These are phyloP conservation scores for Dunaliella salina DNA, from an alignment of 163 green algal species.

Conservation along the genomic window DNA sequence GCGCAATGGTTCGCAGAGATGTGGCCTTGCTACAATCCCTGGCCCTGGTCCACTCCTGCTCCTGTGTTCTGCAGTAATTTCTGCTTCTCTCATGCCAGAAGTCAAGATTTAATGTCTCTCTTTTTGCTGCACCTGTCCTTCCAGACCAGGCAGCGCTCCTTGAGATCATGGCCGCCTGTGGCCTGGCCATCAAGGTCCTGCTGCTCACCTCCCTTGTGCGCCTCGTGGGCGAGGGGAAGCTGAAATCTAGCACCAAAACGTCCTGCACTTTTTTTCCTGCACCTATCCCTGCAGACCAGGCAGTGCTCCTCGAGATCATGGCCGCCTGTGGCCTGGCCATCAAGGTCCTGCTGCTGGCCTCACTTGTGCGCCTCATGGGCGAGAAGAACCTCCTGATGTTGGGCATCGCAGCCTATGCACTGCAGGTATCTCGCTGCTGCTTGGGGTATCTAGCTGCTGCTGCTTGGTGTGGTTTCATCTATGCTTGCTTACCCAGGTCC, in stretches of 20 bases:
- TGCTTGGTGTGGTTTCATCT: not conserved
- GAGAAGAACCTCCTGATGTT: conserved; percentile 33
- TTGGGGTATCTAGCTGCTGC: not conserved
- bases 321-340: conserved; percentile 27
- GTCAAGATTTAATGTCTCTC: too few species aligned
- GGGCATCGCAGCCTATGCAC: conserved; percentile 20
- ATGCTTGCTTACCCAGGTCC: too few species aligned
- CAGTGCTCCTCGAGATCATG: conserved; percentile 28
- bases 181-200: conserved; percentile 33
- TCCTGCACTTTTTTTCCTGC: too few species aligned
- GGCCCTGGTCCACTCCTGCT: too few species aligned
- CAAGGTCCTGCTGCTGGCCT: conserved; percentile 30
- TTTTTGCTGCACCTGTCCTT: conserved; percentile 20
- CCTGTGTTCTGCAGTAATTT: too few species aligned
- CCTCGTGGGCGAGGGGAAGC: conserved; percentile 28
- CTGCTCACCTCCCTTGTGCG: conserved; percentile 27
- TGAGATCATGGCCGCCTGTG: conserved; percentile 21
- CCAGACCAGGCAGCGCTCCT: conserved; percentile 26
- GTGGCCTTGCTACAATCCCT: too few species aligned
- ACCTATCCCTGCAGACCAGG: conserved; percentile 11
- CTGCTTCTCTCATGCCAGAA: too few species aligned
- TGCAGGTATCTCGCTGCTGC: conserved; percentile 5
- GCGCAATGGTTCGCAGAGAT: too few species aligned
- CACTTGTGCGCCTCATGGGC: conserved; percentile 27
- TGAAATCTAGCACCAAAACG: too few species aligned